Conservation (phyloP, 345 rosid species). For the Acer negundo region DNA sequence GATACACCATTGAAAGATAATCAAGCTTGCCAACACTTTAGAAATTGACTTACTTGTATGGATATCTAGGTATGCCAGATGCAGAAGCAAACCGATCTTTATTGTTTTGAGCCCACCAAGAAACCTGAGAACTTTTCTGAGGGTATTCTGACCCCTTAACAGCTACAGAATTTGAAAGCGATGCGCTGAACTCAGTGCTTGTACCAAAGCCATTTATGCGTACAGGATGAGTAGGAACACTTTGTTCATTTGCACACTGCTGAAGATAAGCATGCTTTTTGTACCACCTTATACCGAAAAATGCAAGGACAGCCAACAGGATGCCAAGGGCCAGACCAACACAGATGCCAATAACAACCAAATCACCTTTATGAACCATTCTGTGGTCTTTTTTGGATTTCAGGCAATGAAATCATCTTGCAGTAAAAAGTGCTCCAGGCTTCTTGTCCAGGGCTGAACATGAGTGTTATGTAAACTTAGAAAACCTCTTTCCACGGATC, state of each 20-base stretch:
- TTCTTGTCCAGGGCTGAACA: slow-evolving; percentile 24
- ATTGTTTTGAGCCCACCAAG: slow-evolving; percentile 61
- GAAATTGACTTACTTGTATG: slow-evolving; percentile 70
- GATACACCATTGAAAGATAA: slow-evolving; percentile 2
- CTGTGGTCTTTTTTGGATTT: slow-evolving; percentile 39
- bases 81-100: slow-evolving; percentile 70
- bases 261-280: slow-evolving; percentile 50
- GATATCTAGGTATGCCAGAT: slow-evolving; percentile 76
- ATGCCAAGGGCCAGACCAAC: slow-evolving; percentile 80
- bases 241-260: slow-evolving; percentile 55
- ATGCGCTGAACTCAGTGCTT: slow-evolving; percentile 70
- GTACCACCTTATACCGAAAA: slow-evolving; percentile 67
- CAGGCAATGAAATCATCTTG: slow-evolving; percentile 50
- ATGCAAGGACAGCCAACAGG: slow-evolving; percentile 66
- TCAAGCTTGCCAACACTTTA: slow-evolving; percentile 5
- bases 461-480: background rate
- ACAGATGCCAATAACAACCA: slow-evolving; percentile 65
- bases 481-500: background rate
- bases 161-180: slow-evolving; percentile 45
- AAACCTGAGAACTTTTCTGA: slow-evolving; percentile 44
- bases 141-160: slow-evolving; percentile 31
- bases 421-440: slow-evolving; percentile 31
- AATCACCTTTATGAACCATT: slow-evolving; percentile 54
- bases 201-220: slow-evolving; percentile 69
- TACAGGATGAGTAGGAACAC: slow-evolving; percentile 59